Percentiles rank a stretch among this genome's conserved stretches.
Evolutionary conservation across 345 rosid genomes (phyloP).

Genomic region (Lepidium didymum): DNA sequence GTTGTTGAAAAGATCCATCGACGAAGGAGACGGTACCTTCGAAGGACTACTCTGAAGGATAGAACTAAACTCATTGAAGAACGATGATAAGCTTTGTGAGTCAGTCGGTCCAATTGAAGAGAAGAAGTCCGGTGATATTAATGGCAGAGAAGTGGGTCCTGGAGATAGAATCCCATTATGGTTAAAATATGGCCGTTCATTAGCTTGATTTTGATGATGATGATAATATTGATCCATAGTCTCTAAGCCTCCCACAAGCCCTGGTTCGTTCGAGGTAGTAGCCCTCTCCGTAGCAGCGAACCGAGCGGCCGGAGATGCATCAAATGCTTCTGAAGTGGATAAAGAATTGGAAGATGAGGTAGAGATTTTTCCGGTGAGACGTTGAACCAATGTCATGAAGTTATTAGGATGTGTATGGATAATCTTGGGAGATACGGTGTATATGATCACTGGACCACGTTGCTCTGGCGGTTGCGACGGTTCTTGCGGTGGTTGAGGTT

Average conservation of each 20-base stretch:
- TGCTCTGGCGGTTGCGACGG: constrained; percentile 26
- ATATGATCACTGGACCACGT: constrained; percentile 68
- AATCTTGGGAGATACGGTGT: constrained; percentile 77
- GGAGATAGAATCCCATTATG: constrained; percentile 70
- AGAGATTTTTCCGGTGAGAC: constrained; percentile 69
- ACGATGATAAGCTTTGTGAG: constrained; percentile 12
- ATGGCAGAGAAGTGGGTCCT: constrained; percentile 57
- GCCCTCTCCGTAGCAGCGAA: constrained; percentile 59
- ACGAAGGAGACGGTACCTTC: constrained; percentile 30
- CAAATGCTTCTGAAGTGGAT: constrained; percentile 22
- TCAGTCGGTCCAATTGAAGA: constrained; percentile 33
- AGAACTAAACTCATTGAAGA: constrained; percentile 45
- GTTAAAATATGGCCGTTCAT: constrained; percentile 35
- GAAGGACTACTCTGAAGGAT: constrained; percentile 58
- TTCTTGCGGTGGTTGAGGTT: constrained; percentile 21
- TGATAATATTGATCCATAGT: not conserved
- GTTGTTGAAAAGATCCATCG: constrained; percentile 62
- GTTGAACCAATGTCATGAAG: constrained; percentile 85
- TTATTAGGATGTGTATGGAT: constrained; percentile 78
- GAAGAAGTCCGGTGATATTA: constrained; percentile 57
- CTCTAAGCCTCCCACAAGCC: constrained; percentile 31
- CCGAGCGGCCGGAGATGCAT: constrained; percentile 66
- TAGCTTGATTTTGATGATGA: constrained; percentile 23
- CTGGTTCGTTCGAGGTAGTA: constrained; percentile 22
- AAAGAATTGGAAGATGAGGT: constrained; percentile 16